Conservation (phyloP, 2,329 filamentous ascomycete species). For the Plectosphaerella plurivora region DNA sequence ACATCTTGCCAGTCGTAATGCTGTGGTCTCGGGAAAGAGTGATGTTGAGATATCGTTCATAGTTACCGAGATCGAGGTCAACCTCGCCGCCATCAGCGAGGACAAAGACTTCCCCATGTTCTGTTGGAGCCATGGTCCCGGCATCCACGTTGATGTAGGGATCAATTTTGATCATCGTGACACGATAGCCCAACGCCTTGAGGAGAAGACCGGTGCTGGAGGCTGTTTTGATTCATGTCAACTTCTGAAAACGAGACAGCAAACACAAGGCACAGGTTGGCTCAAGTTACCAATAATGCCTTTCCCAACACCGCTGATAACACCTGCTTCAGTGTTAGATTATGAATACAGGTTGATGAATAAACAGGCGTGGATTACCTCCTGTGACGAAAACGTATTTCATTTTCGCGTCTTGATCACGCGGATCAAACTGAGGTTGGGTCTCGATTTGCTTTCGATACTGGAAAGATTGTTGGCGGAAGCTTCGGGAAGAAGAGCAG, state of each 20-base stretch:
- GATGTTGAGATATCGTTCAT: conserved; percentile 69
- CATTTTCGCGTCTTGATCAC: too few relatives aligned
- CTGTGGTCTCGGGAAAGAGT: conserved; percentile 68
- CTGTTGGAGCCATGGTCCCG: background rate
- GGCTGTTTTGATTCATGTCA: background rate
- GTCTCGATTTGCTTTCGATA: too few relatives aligned
- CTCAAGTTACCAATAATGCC: too few relatives aligned
- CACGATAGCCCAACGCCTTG: conserved; percentile 75
- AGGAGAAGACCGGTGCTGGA: conserved; percentile 61
- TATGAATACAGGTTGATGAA: too few relatives aligned
- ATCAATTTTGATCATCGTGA: conserved; percentile 41
- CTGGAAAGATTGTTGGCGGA: too few relatives aligned
- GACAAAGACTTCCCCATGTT: conserved; percentile 84
- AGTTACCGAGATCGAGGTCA: conserved; percentile 54
- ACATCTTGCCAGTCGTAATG: conserved; percentile 97
- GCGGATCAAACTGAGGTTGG: too few relatives aligned
- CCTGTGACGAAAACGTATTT: too few relatives aligned
- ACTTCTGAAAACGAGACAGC: background rate
- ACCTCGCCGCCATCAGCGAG: conserved; percentile 69
- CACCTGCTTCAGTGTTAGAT: too few relatives aligned
- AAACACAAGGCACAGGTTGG: too few relatives aligned
- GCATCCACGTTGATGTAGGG: background rate
- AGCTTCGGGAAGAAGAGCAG: too few relatives aligned
- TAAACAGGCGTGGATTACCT: too few relatives aligned
- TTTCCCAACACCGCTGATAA: too few relatives aligned